phyloP scores from a whole-genome alignment of 106 monocot species.

The Allium cepa region DNA sequence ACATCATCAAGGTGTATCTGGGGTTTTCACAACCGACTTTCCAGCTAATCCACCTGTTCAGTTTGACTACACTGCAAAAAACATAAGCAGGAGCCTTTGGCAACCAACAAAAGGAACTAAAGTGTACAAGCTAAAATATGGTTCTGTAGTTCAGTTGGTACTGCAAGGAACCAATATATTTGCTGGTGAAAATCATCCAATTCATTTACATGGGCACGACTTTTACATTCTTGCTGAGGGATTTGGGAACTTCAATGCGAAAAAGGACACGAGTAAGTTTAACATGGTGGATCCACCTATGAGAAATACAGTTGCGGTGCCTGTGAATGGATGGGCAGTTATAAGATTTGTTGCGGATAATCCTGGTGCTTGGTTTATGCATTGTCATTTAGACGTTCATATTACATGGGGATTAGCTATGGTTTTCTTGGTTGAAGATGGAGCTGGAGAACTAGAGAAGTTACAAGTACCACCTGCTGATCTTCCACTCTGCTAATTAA shows the following conservation, averaged over 20 bases:
- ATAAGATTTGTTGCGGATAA: slow-evolving; percentile 61
- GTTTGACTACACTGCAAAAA: slow-evolving; percentile 44
- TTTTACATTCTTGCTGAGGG: slow-evolving; percentile 55
- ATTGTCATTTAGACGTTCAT: slow-evolving; percentile 64
- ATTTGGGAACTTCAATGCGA: slow-evolving; percentile 53
- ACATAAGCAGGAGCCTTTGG: slow-evolving; percentile 28
- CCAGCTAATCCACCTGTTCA: slow-evolving; percentile 36
- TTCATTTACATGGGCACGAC: slow-evolving; percentile 63
- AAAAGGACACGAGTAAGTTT: slow-evolving; percentile 31
- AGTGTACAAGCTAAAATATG: slow-evolving; percentile 36
- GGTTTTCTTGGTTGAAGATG: slow-evolving; percentile 60
- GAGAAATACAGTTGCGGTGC: slow-evolving; percentile 54
- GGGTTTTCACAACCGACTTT: slow-evolving; percentile 46
- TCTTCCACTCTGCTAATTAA: slow-evolving; percentile 32
- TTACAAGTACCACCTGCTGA: slow-evolving; percentile 35
- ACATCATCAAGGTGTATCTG: slow-evolving; percentile 19
- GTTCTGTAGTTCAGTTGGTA: slow-evolving; percentile 45
- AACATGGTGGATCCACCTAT: slow-evolving; percentile 50
- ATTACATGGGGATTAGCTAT: slow-evolving; percentile 60
- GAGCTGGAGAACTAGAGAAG: slow-evolving; percentile 32
- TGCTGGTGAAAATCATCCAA: slow-evolving; percentile 52
- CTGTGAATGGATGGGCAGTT: slow-evolving; percentile 54
- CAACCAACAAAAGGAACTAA: slow-evolving; percentile 37
- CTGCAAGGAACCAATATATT: slow-evolving; percentile 52
- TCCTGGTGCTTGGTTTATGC: slow-evolving; percentile 60